Evolutionary conservation across 768 basidiomycete species (phyloP).

Genomic region (Russula griseocarnosa): DNA sequence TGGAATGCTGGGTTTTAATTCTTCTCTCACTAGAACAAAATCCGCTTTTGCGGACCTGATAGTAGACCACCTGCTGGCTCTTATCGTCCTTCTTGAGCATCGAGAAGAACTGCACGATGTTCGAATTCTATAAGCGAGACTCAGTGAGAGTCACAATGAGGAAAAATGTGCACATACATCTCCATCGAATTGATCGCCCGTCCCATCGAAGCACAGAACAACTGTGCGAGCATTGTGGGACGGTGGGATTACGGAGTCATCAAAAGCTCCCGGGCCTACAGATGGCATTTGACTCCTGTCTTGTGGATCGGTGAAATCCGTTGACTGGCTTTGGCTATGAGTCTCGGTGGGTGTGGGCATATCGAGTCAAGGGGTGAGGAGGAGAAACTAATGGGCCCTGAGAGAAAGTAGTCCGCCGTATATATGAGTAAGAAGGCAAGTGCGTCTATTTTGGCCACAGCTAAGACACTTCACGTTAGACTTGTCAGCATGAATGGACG

Average conservation of each 20-base stretch:
- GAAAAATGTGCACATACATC: conserved; percentile 44
- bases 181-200: conserved; percentile 61
- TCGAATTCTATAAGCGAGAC: conserved; percentile 53
- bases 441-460: too few relatives aligned
- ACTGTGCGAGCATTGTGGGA: conserved; percentile 41
- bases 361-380: too few relatives aligned
- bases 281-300: background rate
- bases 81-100: conserved; percentile 66
- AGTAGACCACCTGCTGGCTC: conserved; percentile 64
- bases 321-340: background rate
- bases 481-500: too few relatives aligned
- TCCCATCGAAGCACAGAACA: conserved; percentile 67
- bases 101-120: conserved; percentile 63
- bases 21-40: background rate
- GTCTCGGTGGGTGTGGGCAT: too few relatives aligned
- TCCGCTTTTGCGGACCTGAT: conserved; percentile 47
- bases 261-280: conserved; percentile 2
- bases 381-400: too few relatives aligned
- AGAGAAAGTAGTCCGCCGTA: too few relatives aligned
- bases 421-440: too few relatives aligned
- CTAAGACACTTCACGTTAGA: too few relatives aligned
- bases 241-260: conserved; percentile 29
- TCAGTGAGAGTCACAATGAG: background rate
- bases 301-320: background rate
- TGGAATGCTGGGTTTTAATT: conserved; percentile 29